Conservation (phyloP, 768 basidiomycete genomes). For the Cyclocybe aegerita region DNA sequence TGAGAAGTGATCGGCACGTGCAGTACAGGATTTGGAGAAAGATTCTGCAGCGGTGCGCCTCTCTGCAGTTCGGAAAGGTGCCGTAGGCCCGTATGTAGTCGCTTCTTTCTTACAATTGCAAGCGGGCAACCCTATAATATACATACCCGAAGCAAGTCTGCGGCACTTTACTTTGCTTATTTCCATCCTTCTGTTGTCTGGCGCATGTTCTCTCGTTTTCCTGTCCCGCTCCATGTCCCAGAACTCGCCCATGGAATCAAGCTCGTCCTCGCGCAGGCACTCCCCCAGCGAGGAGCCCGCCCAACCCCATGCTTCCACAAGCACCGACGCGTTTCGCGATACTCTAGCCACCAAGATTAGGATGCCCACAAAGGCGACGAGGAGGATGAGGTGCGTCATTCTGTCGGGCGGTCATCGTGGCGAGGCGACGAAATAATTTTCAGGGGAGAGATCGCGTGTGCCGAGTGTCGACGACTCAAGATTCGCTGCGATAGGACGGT, state of each 20-base stretch:
- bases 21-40: conserved; percentile 5
- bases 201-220: neutral
- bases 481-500: conserved; percentile 38
- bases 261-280: neutral
- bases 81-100: conserved; percentile 5
- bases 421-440: neutral
- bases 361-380: conserved; percentile 34
- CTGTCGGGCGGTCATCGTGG: conserved; percentile 1
- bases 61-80: conserved; percentile 5
- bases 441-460: conserved; percentile 43
- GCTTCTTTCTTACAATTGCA: conserved; percentile 15
- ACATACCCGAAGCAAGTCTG: neutral
- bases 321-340: conserved; percentile 4
- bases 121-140: conserved; percentile 10
- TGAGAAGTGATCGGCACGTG: conserved; percentile 18
- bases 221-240: neutral
- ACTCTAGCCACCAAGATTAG: conserved; percentile 11
- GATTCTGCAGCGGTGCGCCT: conserved; percentile 10
- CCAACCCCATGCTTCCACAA: neutral
- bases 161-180: conserved; percentile 1
- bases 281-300: conserved; percentile 5
- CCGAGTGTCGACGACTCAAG: conserved; percentile 44
- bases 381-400: conserved; percentile 34
- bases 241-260: conserved; percentile 4
- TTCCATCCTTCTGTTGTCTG: neutral